phyloP scores from a whole-genome alignment of 495 filamentous ascomycete genomes.

The Neurospora pannonica region DNA sequence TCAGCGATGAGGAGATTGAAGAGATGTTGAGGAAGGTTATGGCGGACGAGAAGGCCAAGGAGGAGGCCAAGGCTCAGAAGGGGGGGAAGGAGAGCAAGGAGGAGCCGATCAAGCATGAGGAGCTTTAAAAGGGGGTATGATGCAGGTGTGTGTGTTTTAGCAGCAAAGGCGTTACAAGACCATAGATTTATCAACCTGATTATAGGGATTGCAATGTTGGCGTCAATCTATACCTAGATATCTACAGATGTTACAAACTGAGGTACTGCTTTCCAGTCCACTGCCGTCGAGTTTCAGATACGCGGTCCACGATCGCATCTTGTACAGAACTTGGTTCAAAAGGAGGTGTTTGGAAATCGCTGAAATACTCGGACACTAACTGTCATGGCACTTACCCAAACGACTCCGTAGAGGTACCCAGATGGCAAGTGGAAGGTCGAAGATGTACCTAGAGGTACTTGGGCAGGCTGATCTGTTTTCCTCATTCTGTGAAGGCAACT shows the following conservation, averaged over 20 bases:
- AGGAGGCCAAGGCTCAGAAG: conserved; percentile 21
- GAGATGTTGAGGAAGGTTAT: conserved; percentile 38
- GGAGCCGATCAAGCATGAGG: conserved; percentile 31
- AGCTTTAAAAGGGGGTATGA: conserved; percentile 29
- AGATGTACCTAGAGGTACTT: no score
- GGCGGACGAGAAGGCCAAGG: conserved; percentile 13
- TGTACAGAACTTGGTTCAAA: neutral
- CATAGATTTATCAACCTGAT: neutral
- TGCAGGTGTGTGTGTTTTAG: neutral
- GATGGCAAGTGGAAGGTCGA: no score
- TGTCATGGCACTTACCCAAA: no score
- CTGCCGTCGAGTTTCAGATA: neutral
- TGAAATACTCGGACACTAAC: neutral
- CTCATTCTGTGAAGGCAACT: no score
- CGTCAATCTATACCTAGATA: neutral
- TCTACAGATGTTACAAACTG: neutral
- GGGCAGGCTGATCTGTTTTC: no score
- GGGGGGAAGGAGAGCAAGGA: conserved; percentile 18
- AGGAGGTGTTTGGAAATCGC: neutral
- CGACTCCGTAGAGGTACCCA: no score
- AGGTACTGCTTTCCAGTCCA: neutral
- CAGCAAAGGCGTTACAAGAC: neutral
- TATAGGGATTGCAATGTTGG: neutral
- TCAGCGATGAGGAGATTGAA: conserved; percentile 36
- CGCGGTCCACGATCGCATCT: neutral